phyloP scores from a whole-genome alignment of 352 stramenopile genomes.

The Globisporangium orthogonon region DNA sequence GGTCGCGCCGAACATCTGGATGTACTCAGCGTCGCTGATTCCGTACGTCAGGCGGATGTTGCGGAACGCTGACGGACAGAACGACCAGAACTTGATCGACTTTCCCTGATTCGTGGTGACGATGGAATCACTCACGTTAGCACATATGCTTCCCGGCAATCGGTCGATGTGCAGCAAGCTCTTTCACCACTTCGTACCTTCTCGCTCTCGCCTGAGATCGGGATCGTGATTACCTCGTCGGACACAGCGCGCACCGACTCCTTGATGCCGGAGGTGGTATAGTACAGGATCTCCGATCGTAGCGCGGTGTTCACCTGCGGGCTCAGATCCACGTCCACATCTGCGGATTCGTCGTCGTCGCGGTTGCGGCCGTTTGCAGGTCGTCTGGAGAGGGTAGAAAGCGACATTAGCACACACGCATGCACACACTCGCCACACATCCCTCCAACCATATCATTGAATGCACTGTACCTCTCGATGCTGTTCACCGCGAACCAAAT shows the following conservation, averaged over 20 bases:
- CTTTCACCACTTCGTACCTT: constrained; percentile 22
- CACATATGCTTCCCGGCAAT: background rate
- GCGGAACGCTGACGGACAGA: constrained; percentile 77
- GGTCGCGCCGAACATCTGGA: constrained; percentile 77
- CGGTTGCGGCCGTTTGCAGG: constrained; percentile 28
- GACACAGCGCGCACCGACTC: constrained; percentile 69
- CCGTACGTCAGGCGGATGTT: constrained; percentile 80
- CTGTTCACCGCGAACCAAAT: constrained; percentile 90
- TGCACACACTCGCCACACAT: too few relatives aligned
- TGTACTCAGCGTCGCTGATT: constrained; percentile 80
- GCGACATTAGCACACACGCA: too few relatives aligned
- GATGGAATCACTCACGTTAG: background rate
- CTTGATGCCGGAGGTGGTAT: constrained; percentile 88
- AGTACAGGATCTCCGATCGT: constrained; percentile 86
- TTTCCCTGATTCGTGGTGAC: constrained; percentile 28
- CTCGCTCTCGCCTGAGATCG: constrained; percentile 71
- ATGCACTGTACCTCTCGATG: constrained; percentile 47
- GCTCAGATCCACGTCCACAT: constrained; percentile 82
- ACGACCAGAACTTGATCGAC: constrained; percentile 87
- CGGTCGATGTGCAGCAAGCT: background rate
- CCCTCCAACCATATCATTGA: background rate
- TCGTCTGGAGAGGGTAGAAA: constrained; percentile 14
- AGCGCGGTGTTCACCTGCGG: constrained; percentile 87
- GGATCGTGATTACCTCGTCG: constrained; percentile 72
- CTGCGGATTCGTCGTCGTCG: constrained; percentile 51